Evolutionary conservation across 768 basidiomycete species (phyloP).

Genomic region (Cystofilobasidium bisporidii): DNA sequence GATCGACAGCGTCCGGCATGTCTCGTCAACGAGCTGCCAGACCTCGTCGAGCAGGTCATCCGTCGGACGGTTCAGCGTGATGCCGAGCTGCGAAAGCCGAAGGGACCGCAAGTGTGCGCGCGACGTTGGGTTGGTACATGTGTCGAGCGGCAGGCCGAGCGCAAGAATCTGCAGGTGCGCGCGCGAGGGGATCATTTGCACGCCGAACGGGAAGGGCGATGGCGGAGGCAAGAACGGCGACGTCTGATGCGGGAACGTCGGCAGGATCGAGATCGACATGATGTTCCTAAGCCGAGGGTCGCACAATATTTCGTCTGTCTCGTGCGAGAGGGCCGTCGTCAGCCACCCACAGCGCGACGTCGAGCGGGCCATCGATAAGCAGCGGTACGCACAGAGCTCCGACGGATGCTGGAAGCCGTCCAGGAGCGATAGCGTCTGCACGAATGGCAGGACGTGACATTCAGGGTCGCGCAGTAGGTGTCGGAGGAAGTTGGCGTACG

Average conservation of each 20-base stretch:
- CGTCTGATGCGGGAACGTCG: background rate
- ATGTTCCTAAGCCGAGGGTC: conserved; percentile 7
- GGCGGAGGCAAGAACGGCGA: background rate
- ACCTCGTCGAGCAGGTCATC: conserved; percentile 25
- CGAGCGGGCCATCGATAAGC: background rate
- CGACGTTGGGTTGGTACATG: conserved; percentile 15
- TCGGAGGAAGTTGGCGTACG: conserved; percentile 3
- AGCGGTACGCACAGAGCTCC: conserved; percentile 16
- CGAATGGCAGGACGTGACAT: conserved; percentile 14
- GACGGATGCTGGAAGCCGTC: conserved; percentile 15
- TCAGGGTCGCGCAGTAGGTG: conserved; percentile 6
- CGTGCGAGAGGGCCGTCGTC: background rate
- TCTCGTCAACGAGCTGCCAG: conserved; percentile 1
- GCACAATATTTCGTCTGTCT: conserved; percentile 2
- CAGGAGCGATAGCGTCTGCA: conserved; percentile 14
- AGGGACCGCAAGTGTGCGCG: conserved; percentile 27
- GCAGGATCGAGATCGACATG: conserved; percentile 22
- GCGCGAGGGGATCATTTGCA: conserved; percentile 17
- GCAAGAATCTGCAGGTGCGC: conserved; percentile 2
- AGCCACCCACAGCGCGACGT: background rate
- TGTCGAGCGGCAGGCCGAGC: conserved; percentile 24
- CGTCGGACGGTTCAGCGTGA: conserved; percentile 23
- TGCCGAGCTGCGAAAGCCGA: conserved; percentile 8
- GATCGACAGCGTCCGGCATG: conserved; percentile 1
- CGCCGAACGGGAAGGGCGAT: conserved; percentile 22